Percentiles rank a stretch among this genome's conserved stretches.
phyloP scores from a whole-genome alignment of 257 asterid species.

The Sherardia arvensis region DNA sequence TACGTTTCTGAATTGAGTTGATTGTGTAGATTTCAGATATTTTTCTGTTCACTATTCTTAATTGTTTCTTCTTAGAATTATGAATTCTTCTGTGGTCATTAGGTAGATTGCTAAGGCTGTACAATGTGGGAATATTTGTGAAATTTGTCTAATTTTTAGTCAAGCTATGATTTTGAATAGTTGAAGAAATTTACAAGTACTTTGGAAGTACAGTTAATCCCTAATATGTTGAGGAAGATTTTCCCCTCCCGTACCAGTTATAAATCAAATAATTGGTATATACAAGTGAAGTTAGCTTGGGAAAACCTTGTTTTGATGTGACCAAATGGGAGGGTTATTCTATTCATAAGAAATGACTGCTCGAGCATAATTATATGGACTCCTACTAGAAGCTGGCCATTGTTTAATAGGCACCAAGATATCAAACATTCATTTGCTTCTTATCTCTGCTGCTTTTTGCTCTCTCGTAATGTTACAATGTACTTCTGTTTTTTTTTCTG shows the following conservation, averaged over 20 bases:
- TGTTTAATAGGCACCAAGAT: too few relatives aligned
- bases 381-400: background rate
- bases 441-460: background rate
- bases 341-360: background rate
- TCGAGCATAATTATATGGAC: background rate
- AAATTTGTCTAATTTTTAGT: background rate
- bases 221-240: too few relatives aligned
- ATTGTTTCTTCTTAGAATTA: background rate
- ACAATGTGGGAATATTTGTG: background rate
- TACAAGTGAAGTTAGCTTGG: background rate
- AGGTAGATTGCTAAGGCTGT: background rate
- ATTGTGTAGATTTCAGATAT: background rate
- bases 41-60: background rate
- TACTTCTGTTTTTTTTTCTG: background rate
- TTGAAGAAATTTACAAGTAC: background rate
- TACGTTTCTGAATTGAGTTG: background rate
- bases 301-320: background rate
- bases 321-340: background rate
- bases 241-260: background rate
- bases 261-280: background rate
- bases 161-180: background rate
- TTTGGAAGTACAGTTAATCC: background rate
- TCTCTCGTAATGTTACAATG: background rate
- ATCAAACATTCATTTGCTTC: background rate
- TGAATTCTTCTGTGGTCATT: background rate